phyloP scores from a whole-genome alignment of 371 early-diverging fungal genomes.

The Rhizopus sp. region DNA sequence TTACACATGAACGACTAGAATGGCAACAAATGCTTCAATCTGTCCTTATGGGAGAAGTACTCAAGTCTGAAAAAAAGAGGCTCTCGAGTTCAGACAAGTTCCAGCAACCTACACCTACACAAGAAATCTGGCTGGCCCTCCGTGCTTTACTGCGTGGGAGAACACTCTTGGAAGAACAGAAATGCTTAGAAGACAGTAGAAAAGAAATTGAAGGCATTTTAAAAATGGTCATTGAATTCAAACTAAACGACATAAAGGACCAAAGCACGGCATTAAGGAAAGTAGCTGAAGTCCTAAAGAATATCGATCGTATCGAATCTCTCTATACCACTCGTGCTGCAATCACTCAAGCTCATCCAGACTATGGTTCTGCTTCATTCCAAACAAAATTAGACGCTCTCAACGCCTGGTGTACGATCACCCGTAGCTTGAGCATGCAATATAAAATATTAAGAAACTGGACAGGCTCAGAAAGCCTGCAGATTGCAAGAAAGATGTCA shows the following conservation, averaged over 20 bases:
- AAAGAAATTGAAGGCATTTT: conserved; percentile 64
- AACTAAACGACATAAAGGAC: conserved; percentile 47
- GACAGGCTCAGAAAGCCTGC: conserved; percentile 79
- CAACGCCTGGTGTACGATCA: conserved; percentile 77
- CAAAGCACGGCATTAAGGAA: conserved; percentile 53
- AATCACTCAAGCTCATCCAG: conserved; percentile 68
- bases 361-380: conserved; percentile 69
- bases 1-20: conserved; percentile 71
- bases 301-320: conserved; percentile 75
- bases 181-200: conserved; percentile 68
- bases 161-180: conserved; percentile 66
- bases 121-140: conserved; percentile 79
- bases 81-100: conserved; percentile 59
- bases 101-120: conserved; percentile 52
- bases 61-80: conserved; percentile 81
- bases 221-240: conserved; percentile 67
- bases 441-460: conserved; percentile 77
- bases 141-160: conserved; percentile 69
- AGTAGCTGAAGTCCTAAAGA: conserved; percentile 69
- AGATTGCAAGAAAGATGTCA: conserved; percentile 53
- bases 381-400: conserved; percentile 75
- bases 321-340: conserved; percentile 75
- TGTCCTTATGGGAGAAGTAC: conserved; percentile 83
- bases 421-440: conserved; percentile 71
- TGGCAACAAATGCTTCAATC: conserved; percentile 88